Percentiles rank a stretch among this genome's conserved stretches.
Evolutionary conservation across 495 filamentous ascomycete species (phyloP).

Genomic region (Penicillium psychrofluorescens): DNA sequence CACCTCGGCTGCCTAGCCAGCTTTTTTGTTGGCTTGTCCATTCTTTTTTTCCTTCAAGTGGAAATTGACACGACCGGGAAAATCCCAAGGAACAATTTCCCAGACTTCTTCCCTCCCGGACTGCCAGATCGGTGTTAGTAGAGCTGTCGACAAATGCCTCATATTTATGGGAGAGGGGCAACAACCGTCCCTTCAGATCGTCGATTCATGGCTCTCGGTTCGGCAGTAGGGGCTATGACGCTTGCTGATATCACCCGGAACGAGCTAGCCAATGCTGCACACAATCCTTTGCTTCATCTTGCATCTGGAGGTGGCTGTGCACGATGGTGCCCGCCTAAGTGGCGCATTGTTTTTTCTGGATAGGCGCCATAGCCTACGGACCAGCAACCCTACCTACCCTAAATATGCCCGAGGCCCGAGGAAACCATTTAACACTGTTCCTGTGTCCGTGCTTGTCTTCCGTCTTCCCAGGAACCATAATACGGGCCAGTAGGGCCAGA

Average conservation of each 20-base stretch:
- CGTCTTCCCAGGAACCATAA: background rate
- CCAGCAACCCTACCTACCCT: too few relatives aligned
- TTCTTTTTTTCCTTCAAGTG: background rate
- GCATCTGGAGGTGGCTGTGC: conserved; percentile 22
- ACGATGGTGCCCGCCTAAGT: background rate
- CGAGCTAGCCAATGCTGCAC: background rate
- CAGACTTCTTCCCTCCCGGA: conserved; percentile 1
- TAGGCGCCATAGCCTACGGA: conserved; percentile 8
- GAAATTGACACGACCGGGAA: conserved; percentile 7
- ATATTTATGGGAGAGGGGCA: conserved; percentile 1
- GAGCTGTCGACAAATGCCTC: conserved; percentile 17
- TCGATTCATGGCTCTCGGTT: too few relatives aligned
- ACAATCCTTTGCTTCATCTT: background rate
- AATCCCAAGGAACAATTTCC: conserved; percentile 1
- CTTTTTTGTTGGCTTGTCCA: background rate
- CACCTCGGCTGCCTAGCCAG: conserved; percentile 1
- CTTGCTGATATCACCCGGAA: background rate
- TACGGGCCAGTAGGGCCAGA: background rate
- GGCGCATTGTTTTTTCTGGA: conserved; percentile 11
- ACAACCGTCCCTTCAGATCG: too few relatives aligned
- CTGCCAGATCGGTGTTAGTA: conserved; percentile 21
- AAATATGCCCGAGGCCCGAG: too few relatives aligned
- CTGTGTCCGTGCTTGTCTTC: too few relatives aligned
- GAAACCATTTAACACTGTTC: too few relatives aligned
- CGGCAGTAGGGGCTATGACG: too few relatives aligned